Base-by-base conservation (phyloP, 192 early-diverging fungal genomes). In the Linnemannia hyalina region DNA sequence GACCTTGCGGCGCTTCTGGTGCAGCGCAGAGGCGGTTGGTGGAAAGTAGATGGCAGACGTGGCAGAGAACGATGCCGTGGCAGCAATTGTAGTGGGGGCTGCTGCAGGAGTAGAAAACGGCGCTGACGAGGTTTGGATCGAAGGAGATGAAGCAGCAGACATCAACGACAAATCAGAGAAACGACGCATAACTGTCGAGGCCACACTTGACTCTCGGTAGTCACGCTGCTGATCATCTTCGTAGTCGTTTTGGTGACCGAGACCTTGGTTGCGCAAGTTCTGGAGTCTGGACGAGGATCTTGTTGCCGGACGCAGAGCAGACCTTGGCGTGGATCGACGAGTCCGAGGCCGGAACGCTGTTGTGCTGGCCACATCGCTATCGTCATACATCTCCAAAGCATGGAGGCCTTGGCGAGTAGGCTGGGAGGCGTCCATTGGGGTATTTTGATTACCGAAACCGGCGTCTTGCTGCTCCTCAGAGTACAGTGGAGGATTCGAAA, bases 1-100 rank as follows among this genome's bases (percentile, higher is more conserved):
- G 47, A 63, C 79, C 40, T 86, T 86, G 72, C 84, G 84, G 16
- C 84, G 84, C 52, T 86, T 86, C 46, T 86, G 84, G 63, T 81
- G 78, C 22, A 86, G 11, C 6, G 84, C 84, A 1, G 84, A 86
- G 38, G 84, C 75, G 3, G 75, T 86, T 26, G 80, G 79, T 35
- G 84, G 84, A 57, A 86, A 86, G 23, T 74, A 86, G 1, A 78
- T 20, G 0, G 70, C 76, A 15, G 75, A 38, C 26, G 73, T 49
- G 22, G 68, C 38, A 15, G 52, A 57, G 4, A 63, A 11, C 10
- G 47, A 36, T 29, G 26, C 10, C 18, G 46, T 54, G 11, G 40
- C 8, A 36, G 40, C 10, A 32, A 23, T 10, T 6, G n/a, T 36
- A 29, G 57, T 13, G 63, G 76, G 4, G 32, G 23, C 5, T 18